Percentiles rank a stretch among this genome's conserved stretches.
Conservation (phyloP, 306 rosid genomes). For the Rosa chinensis region DNA sequence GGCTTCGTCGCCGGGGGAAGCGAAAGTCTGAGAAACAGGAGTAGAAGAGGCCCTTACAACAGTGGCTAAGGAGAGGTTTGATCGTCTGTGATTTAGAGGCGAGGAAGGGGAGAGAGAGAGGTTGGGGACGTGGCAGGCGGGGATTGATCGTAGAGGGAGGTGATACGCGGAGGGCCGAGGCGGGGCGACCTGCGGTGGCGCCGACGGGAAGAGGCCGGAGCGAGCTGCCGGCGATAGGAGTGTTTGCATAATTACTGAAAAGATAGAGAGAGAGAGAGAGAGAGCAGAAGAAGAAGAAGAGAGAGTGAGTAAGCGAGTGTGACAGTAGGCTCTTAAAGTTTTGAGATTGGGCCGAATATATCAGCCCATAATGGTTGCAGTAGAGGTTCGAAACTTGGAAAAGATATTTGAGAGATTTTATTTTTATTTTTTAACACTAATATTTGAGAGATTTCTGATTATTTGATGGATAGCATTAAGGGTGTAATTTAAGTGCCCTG, state of each 20-base stretch:
- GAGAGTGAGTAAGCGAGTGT: background rate
- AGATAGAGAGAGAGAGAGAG: background rate
- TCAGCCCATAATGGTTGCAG: no score
- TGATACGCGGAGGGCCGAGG: constrained; percentile 22
- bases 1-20: constrained; percentile 52
- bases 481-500: no score
- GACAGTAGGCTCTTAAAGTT: background rate
- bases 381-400: no score
- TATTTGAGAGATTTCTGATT: no score
- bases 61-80: constrained; percentile 33
- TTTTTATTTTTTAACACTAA: no score
- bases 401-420: no score
- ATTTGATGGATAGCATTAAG: no score
- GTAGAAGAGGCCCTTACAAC: constrained; percentile 40
- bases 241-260: constrained; percentile 55
- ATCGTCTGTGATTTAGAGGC: constrained; percentile 34
- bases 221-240: constrained; percentile 58
- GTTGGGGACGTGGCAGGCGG: constrained; percentile 29
- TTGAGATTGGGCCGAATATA: no score
- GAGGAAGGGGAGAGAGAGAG: constrained; percentile 22
- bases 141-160: constrained; percentile 22
- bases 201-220: constrained; percentile 42
- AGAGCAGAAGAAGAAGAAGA: background rate
- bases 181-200: constrained; percentile 18
- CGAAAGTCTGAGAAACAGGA: constrained; percentile 47